Percentiles rank a stretch among this genome's conserved stretches.
Conservation (phyloP, 2,329 filamentous ascomycete genomes). For the Penicillium digitatum region DNA sequence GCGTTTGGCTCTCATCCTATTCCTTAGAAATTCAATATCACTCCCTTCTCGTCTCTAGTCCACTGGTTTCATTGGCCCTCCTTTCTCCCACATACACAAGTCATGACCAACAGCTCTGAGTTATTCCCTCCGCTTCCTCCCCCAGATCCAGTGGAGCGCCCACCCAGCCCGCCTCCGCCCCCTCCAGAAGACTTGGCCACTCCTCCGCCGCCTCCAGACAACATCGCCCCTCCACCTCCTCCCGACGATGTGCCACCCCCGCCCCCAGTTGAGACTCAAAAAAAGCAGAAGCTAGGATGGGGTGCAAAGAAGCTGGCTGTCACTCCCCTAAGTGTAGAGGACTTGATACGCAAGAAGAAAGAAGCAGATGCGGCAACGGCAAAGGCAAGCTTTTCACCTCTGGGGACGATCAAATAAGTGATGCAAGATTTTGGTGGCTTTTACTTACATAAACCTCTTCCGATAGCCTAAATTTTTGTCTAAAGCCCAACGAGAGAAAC, state of each 20-base stretch:
- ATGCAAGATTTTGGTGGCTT: constrained; percentile 4
- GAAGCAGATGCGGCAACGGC: constrained; percentile 77
- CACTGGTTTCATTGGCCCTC: neutral
- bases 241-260: constrained; percentile 44
- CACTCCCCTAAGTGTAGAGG: constrained; percentile 73
- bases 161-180: constrained; percentile 41
- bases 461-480: constrained; percentile 73
- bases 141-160: constrained; percentile 36
- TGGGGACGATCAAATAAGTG: neutral
- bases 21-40: constrained; percentile 33
- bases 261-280: constrained; percentile 36
- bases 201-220: constrained; percentile 43
- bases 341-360: constrained; percentile 78
- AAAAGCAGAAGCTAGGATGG: constrained; percentile 56
- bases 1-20: constrained; percentile 8
- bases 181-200: constrained; percentile 36
- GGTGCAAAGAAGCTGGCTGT: constrained; percentile 40
- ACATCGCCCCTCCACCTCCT: constrained; percentile 41
- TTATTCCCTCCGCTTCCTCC: constrained; percentile 32
- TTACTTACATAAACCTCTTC: constrained; percentile 20
- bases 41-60: constrained; percentile 5
- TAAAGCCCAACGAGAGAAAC: constrained; percentile 73
- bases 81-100: constrained; percentile 1
- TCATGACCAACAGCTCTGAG: constrained; percentile 29
- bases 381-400: constrained; percentile 53